Conservation (phyloP, 225 moss, liverwort and hornwort genomes). For the Neckera pumila region DNA sequence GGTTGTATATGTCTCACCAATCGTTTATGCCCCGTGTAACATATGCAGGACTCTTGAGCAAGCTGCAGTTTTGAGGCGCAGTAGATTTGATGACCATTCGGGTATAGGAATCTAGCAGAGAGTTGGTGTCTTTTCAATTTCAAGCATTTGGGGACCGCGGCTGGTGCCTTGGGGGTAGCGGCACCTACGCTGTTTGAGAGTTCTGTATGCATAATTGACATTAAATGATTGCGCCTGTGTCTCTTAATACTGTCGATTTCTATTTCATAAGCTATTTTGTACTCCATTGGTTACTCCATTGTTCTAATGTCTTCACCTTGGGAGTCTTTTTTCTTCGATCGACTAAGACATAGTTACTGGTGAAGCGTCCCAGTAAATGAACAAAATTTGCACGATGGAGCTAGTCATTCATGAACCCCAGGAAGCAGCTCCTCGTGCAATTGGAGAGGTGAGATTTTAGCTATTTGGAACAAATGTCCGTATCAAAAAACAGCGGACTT, state of each 20-base stretch:
- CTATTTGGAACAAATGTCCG: background rate
- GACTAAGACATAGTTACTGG: background rate
- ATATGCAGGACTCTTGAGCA: constrained; percentile 10
- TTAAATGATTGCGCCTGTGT: background rate
- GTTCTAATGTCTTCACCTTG: background rate
- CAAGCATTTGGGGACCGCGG: background rate
- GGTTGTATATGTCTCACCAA: background rate
- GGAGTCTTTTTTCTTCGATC: background rate
- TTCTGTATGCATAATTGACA: background rate
- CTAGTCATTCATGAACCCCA: background rate
- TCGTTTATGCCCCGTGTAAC: background rate
- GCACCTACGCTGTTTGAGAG: background rate
- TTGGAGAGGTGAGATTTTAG: background rate
- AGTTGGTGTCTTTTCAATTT: background rate
- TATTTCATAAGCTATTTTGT: background rate
- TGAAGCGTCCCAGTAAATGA: no score
- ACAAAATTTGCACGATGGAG: background rate
- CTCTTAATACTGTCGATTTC: background rate
- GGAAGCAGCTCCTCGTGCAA: background rate
- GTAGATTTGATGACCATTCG: background rate
- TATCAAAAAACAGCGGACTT: background rate
- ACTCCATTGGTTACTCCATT: background rate
- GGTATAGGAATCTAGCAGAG: background rate
- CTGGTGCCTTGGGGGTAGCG: background rate
- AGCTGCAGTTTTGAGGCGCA: constrained; percentile 2